These are phyloP conservation scores for Xylariaceae sp. DNA, from an alignment of 2,329 filamentous ascomycete species.

Conservation along the genomic window DNA sequence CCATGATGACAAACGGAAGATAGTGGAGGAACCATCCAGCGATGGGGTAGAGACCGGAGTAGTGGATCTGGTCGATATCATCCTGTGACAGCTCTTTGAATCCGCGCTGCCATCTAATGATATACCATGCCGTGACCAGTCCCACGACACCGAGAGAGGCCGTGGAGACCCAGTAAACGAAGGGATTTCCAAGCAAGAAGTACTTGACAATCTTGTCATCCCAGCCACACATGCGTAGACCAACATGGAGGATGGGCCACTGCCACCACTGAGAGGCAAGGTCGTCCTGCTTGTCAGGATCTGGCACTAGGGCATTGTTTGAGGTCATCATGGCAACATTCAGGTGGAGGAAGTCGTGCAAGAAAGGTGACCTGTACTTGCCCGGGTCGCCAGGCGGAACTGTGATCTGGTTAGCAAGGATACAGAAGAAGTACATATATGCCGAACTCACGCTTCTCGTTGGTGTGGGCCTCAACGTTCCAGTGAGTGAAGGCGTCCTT, in stretches of 20 bases:
- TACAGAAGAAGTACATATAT: neutral
- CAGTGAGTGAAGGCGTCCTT: constrained; percentile 95
- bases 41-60: constrained; percentile 84
- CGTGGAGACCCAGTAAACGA: constrained; percentile 94
- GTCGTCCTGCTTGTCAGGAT: constrained; percentile 98
- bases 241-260: constrained; percentile 93
- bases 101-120: constrained; percentile 92
- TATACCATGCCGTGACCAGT: constrained; percentile 74
- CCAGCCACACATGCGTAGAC: constrained; percentile 98
- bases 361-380: constrained; percentile 93
- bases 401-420: constrained; percentile 31
- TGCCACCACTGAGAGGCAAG: constrained; percentile 97
- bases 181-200: constrained; percentile 93
- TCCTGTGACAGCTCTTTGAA: constrained; percentile 73
- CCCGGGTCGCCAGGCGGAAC: constrained; percentile 85
- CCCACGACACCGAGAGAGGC: constrained; percentile 70
- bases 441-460: constrained; percentile 77
- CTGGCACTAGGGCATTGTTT: constrained; percentile 95
- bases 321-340: constrained; percentile 99
- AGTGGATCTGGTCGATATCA: constrained; percentile 93
- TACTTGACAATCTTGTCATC: constrained; percentile 95
- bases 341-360: constrained; percentile 95
- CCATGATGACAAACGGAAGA: constrained; percentile 94
- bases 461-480: constrained; percentile 95
- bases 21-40: constrained; percentile 97